Conservation (phyloP, 768 basidiomycete genomes). For the Trametes sanguinea region DNA sequence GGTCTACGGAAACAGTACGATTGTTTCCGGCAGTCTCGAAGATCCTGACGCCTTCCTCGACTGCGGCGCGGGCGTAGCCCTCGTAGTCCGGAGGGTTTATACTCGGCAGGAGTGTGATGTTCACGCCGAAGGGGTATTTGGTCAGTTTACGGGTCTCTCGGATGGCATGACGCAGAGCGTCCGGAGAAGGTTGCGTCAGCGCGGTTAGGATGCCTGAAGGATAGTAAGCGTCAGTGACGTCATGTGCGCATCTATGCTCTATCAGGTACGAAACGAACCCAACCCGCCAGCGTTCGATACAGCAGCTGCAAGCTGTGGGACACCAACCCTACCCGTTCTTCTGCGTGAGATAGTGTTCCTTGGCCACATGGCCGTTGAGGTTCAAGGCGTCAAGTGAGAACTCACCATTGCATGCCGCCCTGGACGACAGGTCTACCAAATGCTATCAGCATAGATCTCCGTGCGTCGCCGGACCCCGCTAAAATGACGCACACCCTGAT, state of each 20-base stretch:
- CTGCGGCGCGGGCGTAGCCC: conserved; percentile 77
- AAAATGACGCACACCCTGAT: conserved; percentile 58
- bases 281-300: conserved; percentile 84
- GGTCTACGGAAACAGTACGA: conserved; percentile 50
- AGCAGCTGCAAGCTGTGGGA: conserved; percentile 72
- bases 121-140: conserved; percentile 79
- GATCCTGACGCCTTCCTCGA: conserved; percentile 85
- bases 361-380: neutral
- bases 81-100: conserved; percentile 92
- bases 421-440: conserved; percentile 73
- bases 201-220: conserved; percentile 76
- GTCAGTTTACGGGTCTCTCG: conserved; percentile 72
- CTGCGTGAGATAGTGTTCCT: neutral
- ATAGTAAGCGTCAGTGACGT: neutral
- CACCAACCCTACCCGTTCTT: conserved; percentile 63
- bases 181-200: conserved; percentile 84
- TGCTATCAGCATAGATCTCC: too few species aligned
- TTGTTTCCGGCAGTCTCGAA: conserved; percentile 95
- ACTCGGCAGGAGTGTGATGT: conserved; percentile 83
- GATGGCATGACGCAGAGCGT: conserved; percentile 78
- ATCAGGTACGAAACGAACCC: conserved; percentile 42
- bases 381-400: neutral
- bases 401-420: conserved; percentile 89
- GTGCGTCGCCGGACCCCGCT: too few species aligned
- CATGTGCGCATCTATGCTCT: neutral